Percentiles rank a stretch among this genome's conserved stretches.
phyloP scores from a whole-genome alignment of 2,329 filamentous ascomycete species.

The Chalaropsis ovoidea region DNA sequence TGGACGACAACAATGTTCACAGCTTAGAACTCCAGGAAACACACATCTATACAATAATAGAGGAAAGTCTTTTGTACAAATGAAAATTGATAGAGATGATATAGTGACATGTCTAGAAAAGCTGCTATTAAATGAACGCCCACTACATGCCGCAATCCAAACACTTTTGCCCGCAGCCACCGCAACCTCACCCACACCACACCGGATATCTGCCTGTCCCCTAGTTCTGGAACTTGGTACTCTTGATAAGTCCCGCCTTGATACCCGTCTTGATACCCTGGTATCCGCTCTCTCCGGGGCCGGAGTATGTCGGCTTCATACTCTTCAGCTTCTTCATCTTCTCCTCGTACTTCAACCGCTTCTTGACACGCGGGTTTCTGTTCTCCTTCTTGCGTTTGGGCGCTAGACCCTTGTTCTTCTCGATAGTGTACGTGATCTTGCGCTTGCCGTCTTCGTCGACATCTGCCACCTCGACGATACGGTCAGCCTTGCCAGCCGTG shows the following conservation, averaged over 20 bases:
- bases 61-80: not conserved
- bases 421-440: slow-evolving; percentile 84
- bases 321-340: slow-evolving; percentile 95
- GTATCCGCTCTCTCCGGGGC: slow-evolving; percentile 76
- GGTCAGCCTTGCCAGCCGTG: slow-evolving; percentile 53
- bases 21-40: not conserved
- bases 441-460: slow-evolving; percentile 78
- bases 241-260: slow-evolving; percentile 86
- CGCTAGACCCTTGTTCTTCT: slow-evolving; percentile 94
- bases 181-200: not conserved
- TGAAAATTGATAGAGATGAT: slow-evolving; percentile 4
- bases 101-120: slow-evolving; percentile 14
- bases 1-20: not conserved
- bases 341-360: slow-evolving; percentile 89
- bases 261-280: slow-evolving; percentile 89
- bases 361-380: slow-evolving; percentile 92
- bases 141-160: slow-evolving; percentile 17
- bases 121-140: slow-evolving; percentile 22
- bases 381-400: slow-evolving; percentile 88
- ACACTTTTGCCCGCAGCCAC: slow-evolving; percentile 24
- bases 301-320: slow-evolving; percentile 76
- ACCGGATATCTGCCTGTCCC: slow-evolving; percentile 1
- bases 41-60: no score
- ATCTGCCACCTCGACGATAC: slow-evolving; percentile 54
- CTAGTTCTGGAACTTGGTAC: slow-evolving; percentile 63